Evolutionary conservation across 805 yeast species (phyloP), one percentile per base, ranked within the genome.

Genomic region (Ogataea methylovora): DNA sequence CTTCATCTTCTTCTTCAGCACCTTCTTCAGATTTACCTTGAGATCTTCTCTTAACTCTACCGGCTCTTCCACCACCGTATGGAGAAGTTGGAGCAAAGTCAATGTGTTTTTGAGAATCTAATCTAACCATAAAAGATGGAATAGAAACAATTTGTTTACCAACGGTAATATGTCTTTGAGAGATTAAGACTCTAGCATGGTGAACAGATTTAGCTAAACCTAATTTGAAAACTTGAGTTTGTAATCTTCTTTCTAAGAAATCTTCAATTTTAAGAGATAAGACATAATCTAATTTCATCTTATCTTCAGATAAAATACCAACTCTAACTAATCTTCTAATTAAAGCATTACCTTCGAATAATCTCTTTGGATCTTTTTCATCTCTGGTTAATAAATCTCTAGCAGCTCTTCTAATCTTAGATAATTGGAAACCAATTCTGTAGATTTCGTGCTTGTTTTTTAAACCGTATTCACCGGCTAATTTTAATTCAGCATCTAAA

Each of bases 51-150:
- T 92, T 94, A 64, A 86, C 95, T 81, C 98, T 92, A 70, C 98
- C 98, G 58, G 98, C 94, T 79, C 98, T 90, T 60, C 96, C 98
- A 76, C 98, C 98, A 71, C 98, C 98, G 88, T 85, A 90, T 71
- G 98, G 98, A 55, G 98, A 92, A 69, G 85, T 86, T 67, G 92
- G 83, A 61, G 98, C 94, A 62, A 90, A 92, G 81, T 92, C 97
- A 73, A 92, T 86, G 87, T 92, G 97, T 84, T 92, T 92, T 76
- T 92, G 98, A 54, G 98, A 88, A 77, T 92, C 98, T 67, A 92
- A 84, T 79, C 98, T 94, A 51, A 92, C 98, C 82, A 88, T 84
- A 90, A 92, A 92, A 52, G 97, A 90, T 71, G 98, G 97, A 56
- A 92, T 84, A 77, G 79, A 84, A 71, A 92, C 98, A 58, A 87